These are phyloP conservation scores for Diaporthe sp. DNA, from an alignment of 2,329 filamentous ascomycete genomes.

Conservation along the genomic window DNA sequence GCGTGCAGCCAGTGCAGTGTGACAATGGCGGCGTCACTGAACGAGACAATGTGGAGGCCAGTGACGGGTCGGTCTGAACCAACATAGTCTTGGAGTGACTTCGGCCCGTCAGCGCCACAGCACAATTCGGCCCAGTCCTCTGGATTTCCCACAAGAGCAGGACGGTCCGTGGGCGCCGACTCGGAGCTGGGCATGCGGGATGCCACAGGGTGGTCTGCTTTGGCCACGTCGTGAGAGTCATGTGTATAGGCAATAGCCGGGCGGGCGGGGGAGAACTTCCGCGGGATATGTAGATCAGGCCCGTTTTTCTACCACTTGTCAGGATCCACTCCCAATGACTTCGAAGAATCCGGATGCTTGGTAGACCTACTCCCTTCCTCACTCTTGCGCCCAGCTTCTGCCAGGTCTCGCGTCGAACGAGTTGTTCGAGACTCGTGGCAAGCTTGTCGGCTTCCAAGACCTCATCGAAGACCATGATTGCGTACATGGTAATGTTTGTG, in stretches of 20 bases:
- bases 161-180: slow-evolving; percentile 40
- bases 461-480: slow-evolving; percentile 44
- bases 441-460: slow-evolving; percentile 46
- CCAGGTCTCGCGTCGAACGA: slow-evolving; percentile 46
- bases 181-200: slow-evolving; percentile 47
- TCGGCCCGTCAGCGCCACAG: slow-evolving; percentile 45
- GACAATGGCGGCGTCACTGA: slow-evolving; percentile 59
- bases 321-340: not conserved
- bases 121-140: slow-evolving; percentile 45
- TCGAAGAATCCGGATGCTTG: not conserved
- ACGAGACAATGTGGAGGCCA: slow-evolving; percentile 58
- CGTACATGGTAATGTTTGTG: slow-evolving; percentile 44
- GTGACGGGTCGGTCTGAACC: slow-evolving; percentile 56
- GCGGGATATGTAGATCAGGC: slow-evolving; percentile 26
- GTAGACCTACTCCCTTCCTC: slow-evolving; percentile 34
- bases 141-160: slow-evolving; percentile 48
- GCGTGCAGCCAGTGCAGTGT: slow-evolving; percentile 59
- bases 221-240: slow-evolving; percentile 46
- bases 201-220: slow-evolving; percentile 53
- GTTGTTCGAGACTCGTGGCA: slow-evolving; percentile 43
- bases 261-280: slow-evolving; percentile 50
- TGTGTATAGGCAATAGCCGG: slow-evolving; percentile 54
- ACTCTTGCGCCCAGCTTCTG: slow-evolving; percentile 46
- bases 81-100: slow-evolving; percentile 53
- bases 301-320: slow-evolving; percentile 3